Conservation (phyloP, 371 early-diverging fungal species). For the Apophysomyces sp. region DNA sequence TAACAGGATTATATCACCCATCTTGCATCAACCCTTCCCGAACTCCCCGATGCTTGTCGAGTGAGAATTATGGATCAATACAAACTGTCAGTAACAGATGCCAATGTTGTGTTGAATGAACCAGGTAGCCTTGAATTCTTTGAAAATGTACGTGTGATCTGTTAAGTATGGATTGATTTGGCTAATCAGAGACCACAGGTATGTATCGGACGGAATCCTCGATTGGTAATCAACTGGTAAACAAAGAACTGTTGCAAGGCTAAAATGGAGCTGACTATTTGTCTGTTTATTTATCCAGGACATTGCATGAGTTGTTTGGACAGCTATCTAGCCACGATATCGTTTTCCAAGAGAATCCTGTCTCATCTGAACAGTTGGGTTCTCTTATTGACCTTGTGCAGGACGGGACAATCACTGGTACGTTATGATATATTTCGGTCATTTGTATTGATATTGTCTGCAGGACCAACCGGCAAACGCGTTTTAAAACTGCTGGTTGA, state of each 20-base stretch:
- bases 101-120: conserved; percentile 69
- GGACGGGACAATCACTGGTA: conserved; percentile 58
- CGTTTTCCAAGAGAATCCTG: conserved; percentile 54
- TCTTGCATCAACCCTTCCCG: conserved; percentile 55
- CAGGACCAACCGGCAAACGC: conserved; percentile 64
- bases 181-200: conserved; percentile 16
- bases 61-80: conserved; percentile 65
- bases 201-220: conserved; percentile 39
- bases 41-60: conserved; percentile 69
- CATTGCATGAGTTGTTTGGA: conserved; percentile 78
- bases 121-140: conserved; percentile 73
- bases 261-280: conserved; percentile 5
- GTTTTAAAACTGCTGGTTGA: conserved; percentile 70
- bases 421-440: background rate
- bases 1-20: conserved; percentile 47
- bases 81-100: conserved; percentile 53
- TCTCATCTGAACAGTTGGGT: conserved; percentile 61
- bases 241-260: conserved; percentile 15
- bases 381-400: conserved; percentile 67
- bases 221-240: conserved; percentile 48
- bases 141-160: conserved; percentile 50
- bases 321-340: conserved; percentile 62
- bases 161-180: background rate
- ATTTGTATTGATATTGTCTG: background rate
- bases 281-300: conserved; percentile 69